These are phyloP conservation scores for Podospora appendiculata DNA, from an alignment of 495 filamentous ascomycete genomes.

Conservation along the genomic window DNA sequence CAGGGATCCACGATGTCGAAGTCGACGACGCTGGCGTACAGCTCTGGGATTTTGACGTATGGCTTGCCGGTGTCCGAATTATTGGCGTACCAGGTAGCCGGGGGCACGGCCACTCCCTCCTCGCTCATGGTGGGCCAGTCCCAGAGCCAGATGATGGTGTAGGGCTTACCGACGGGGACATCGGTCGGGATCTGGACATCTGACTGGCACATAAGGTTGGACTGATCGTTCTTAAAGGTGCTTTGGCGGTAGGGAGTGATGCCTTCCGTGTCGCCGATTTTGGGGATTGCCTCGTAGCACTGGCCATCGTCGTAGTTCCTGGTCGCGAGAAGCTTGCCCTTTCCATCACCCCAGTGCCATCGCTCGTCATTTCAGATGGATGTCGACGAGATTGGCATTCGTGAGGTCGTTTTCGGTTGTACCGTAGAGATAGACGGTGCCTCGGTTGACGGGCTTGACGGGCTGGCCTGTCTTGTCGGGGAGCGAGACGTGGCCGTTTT, in stretches of 20 bases:
- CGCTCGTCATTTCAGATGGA: constrained; percentile 63
- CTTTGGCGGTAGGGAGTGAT: constrained; percentile 49
- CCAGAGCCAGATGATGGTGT: constrained; percentile 90
- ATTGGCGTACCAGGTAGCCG: constrained; percentile 21
- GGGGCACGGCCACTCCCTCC: constrained; percentile 17
- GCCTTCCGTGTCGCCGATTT: constrained; percentile 17
- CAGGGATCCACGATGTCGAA: constrained; percentile 46
- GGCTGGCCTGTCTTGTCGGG: constrained; percentile 40
- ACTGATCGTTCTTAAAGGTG: constrained; percentile 30
- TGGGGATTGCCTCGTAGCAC: constrained; percentile 60
- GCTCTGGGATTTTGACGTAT: constrained; percentile 45
- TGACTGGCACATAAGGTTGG: constrained; percentile 62
- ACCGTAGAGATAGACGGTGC: constrained; percentile 75
- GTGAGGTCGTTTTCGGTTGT: constrained; percentile 48
- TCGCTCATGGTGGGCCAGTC: constrained; percentile 58
- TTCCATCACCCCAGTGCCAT: constrained; percentile 71
- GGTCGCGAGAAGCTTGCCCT: constrained; percentile 63
- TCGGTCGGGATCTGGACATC: constrained; percentile 62
- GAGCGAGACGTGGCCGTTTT: constrained; percentile 82
- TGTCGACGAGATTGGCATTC: constrained; percentile 56
- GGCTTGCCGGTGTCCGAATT: constrained; percentile 34
- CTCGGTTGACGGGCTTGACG: constrained; percentile 60
- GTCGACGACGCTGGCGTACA: constrained; percentile 80
- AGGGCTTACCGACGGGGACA: constrained; percentile 40
- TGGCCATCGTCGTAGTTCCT: constrained; percentile 77